Base-by-base conservation (phyloP, 1,284 basidiomycete genomes). In the Heterobasidion parviporum region DNA sequence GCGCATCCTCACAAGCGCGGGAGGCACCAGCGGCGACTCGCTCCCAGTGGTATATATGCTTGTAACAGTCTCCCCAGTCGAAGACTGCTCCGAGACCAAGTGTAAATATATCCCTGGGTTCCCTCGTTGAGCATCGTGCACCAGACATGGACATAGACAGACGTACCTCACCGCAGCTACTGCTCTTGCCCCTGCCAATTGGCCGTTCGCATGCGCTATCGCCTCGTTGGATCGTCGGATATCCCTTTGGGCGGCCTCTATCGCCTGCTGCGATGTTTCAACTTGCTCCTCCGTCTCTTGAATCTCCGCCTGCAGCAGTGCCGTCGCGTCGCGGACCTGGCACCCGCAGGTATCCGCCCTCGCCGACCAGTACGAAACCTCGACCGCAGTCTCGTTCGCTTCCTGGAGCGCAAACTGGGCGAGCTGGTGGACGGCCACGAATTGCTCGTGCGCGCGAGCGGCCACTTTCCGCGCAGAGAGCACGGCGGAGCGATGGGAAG, bases 341-440 rank as follows among this genome's bases (percentile, higher is more conserved):
- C 34, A 14, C 18, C 20, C 7, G 32, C 46, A 54, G 45, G 16
- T 49, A 15, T 54, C 54, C 5, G 54, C 46, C 12, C 20, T 33
- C 20, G 54, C 35, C 33, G 18, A 15, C 54, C 45, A 54, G 18
- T 54, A 54, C 2, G 45, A 34, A 14, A 50, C 46, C 47, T 54
- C 54, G 16, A 43, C 35, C n/a, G 26, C 16, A 14, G 47, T 32
- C n/a, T 54, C 54, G 15, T 41, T 26, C 26, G 47, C 18, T 1
- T 34, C 32, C 36, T 15, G 14, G 26, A 54, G 54, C 10, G 54
- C 54, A 32, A 26, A 41, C 34, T 16, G 32, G 20, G 54, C 46
- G 1, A 14, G 54, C 8, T 49, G 34, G 20, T 54, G 54, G 3
- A 54, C 34, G 16, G 45, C 26, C 10, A 33, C 33, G 47, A 54